phyloP scores from a whole-genome alignment of 805 yeast genomes.

The Vanderwaltozyma polyspora region DNA sequence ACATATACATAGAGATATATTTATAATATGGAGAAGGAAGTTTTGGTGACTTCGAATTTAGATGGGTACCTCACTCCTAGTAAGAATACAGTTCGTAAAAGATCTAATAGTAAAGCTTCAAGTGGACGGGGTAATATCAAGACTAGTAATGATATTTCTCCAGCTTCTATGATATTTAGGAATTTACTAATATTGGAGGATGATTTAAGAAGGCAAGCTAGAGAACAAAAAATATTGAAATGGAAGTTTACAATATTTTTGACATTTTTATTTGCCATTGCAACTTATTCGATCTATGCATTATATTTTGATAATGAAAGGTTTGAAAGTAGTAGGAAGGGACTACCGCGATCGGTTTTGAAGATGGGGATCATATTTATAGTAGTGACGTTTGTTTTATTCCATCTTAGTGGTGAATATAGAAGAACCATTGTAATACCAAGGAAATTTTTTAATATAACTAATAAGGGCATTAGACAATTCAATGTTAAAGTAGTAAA shows the following conservation, averaged over 20 bases:
- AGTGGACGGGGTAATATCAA: conserved; percentile 13
- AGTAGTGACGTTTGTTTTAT: conserved; percentile 59
- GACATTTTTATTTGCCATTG: conserved; percentile 31
- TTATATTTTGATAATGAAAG: conserved; percentile 18
- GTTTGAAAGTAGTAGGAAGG: conserved; percentile 19
- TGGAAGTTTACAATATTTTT: conserved; percentile 32
- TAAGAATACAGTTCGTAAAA: conserved; percentile 6
- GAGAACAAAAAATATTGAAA: conserved; percentile 57
- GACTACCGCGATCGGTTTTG: conserved; percentile 15
- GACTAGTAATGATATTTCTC: conserved; percentile 28
- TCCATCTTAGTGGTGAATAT: conserved; percentile 84
- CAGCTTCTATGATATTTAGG: conserved; percentile 65
- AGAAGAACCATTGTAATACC: conserved; percentile 75
- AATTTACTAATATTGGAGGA: conserved; percentile 80
- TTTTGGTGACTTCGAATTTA: too few relatives aligned
- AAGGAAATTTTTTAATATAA: conserved; percentile 61
- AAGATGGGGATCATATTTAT: conserved; percentile 9
- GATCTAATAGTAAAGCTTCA: conserved; percentile 22
- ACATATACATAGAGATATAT: too few relatives aligned
- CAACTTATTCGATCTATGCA: conserved; percentile 31
- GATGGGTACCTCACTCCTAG: too few relatives aligned
- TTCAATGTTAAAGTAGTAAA: conserved; percentile 69
- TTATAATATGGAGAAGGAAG: too few relatives aligned
- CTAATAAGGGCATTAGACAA: conserved; percentile 83
- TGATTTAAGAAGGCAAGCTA: conserved; percentile 67